phyloP scores from a whole-genome alignment of 495 filamentous ascomycete species.

The Aspergillus sparsus region DNA sequence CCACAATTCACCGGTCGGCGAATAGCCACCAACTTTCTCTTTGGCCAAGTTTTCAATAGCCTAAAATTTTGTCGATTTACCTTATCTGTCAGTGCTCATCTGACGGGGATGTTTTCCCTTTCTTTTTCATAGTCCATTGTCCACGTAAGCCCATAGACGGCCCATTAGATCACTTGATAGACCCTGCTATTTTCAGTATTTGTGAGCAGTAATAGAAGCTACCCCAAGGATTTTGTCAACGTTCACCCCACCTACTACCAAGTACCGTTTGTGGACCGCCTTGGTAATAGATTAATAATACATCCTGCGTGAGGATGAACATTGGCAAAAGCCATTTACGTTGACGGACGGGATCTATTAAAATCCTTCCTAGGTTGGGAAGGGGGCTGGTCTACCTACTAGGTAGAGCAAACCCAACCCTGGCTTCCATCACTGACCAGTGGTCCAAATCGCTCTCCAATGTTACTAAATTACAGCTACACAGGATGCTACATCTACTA shows the following conservation, averaged over 20 bases:
- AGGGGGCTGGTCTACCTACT: too few relatives aligned
- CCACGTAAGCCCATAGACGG: conserved; percentile 59
- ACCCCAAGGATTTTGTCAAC: conserved; percentile 57
- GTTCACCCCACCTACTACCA: conserved; percentile 43
- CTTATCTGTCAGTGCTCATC: conserved; percentile 66
- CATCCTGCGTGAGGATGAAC: conserved; percentile 64
- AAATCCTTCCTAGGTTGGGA: conserved; percentile 52
- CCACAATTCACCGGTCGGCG: conserved; percentile 45
- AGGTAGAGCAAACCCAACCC: too few relatives aligned
- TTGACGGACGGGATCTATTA: conserved; percentile 59
- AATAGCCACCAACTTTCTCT: conserved; percentile 55
- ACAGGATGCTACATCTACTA: too few relatives aligned
- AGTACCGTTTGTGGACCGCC: conserved; percentile 12
- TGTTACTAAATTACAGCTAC: too few relatives aligned
- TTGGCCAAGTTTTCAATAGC: conserved; percentile 43
- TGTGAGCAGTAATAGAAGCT: conserved; percentile 58
- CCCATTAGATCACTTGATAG: conserved; percentile 61
- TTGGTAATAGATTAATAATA: conserved; percentile 58
- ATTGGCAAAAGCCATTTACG: conserved; percentile 67
- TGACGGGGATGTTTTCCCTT: conserved; percentile 59
- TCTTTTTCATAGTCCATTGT: conserved; percentile 61
- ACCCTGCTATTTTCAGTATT: conserved; percentile 51
- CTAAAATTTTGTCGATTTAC: conserved; percentile 54
- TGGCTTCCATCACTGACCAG: too few relatives aligned
- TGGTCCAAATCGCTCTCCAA: too few relatives aligned